Conservation (phyloP, 192 early-diverging fungal species). For the Coemansia sp. region DNA sequence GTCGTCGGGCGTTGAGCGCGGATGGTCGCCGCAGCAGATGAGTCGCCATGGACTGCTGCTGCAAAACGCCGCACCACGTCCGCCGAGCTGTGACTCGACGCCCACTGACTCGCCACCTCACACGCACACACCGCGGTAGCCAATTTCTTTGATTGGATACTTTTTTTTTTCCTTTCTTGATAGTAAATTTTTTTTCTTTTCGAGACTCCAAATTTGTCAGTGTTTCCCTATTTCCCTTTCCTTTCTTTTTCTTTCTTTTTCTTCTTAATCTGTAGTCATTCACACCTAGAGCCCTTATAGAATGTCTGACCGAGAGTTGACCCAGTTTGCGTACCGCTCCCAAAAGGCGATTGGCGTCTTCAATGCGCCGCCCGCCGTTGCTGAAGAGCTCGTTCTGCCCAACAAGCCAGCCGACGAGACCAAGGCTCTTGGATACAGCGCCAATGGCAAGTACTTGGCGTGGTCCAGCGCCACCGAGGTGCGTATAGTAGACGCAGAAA, state of each 20-base stretch:
- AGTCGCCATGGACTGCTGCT: background rate
- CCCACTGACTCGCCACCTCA: constrained; percentile 18
- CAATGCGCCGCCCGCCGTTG: constrained; percentile 36
- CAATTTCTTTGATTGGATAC: background rate
- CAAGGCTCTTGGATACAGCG: constrained; percentile 66
- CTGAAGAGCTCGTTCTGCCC: constrained; percentile 16
- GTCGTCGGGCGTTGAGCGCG: constrained; percentile 25
- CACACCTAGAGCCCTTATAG: constrained; percentile 1
- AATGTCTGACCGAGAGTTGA: constrained; percentile 40
- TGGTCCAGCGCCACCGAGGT: constrained; percentile 64
- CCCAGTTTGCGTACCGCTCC: constrained; percentile 55
- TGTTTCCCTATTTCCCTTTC: background rate
- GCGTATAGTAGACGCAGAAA: constrained; percentile 74
- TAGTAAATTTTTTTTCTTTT: background rate
- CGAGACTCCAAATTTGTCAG: too few species aligned
- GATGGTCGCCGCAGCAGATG: constrained; percentile 18
- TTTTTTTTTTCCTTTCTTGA: too few species aligned
- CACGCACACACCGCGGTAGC: background rate
- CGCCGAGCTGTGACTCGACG: constrained; percentile 18
- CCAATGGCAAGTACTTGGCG: constrained; percentile 71
- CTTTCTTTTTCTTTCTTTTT: constrained; percentile 1
- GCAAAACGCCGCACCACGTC: background rate
- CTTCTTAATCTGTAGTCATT: background rate
- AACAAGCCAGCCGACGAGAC: constrained; percentile 37
- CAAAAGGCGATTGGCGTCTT: constrained; percentile 46